These are phyloP conservation scores for Maudiozyma serrabonitensis DNA, from an alignment of 805 yeast genomes.

Conservation along the genomic window DNA sequence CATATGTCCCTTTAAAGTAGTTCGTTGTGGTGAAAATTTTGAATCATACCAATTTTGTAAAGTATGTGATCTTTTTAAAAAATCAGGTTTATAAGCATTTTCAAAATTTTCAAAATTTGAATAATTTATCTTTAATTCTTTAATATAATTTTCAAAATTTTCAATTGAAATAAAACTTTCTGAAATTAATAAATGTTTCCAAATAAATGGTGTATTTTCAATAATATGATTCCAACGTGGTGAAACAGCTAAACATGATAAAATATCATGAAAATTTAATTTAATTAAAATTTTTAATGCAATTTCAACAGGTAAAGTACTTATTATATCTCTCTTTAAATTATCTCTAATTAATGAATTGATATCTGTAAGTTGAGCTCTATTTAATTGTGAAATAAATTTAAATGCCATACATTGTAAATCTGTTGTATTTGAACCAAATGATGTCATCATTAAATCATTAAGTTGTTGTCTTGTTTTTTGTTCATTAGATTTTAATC, in stretches of 20 bases:
- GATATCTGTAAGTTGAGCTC: constrained; percentile 26
- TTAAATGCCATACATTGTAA: constrained; percentile 20
- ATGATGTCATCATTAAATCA: background rate
- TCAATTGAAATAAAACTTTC: constrained; percentile 50
- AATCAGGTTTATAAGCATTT: constrained; percentile 34
- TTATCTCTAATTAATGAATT: constrained; percentile 24
- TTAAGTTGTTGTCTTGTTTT: background rate
- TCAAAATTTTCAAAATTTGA: constrained; percentile 22
- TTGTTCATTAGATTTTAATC: background rate
- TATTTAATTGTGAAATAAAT: constrained; percentile 16
- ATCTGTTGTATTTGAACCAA: background rate
- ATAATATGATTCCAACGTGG: constrained; percentile 60
- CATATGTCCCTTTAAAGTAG: constrained; percentile 61
- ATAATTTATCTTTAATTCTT: constrained; percentile 18
- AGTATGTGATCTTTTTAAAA: constrained; percentile 68
- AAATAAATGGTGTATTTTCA: constrained; percentile 48
- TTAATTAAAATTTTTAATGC: constrained; percentile 52
- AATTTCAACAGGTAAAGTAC: constrained; percentile 67
- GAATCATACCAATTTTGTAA: constrained; percentile 76
- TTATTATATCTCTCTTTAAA: constrained; percentile 64
- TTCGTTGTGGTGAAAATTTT: constrained; percentile 52
- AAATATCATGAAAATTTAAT: constrained; percentile 54
- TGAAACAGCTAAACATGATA: constrained; percentile 55
- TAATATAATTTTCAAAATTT: constrained; percentile 34
- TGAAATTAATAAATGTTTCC: constrained; percentile 55